Percentiles rank a stretch among this genome's conserved stretches.
Evolutionary conservation across 2,329 filamentous ascomycete genomes (phyloP).

Genomic region (Colletotrichum sp.): DNA sequence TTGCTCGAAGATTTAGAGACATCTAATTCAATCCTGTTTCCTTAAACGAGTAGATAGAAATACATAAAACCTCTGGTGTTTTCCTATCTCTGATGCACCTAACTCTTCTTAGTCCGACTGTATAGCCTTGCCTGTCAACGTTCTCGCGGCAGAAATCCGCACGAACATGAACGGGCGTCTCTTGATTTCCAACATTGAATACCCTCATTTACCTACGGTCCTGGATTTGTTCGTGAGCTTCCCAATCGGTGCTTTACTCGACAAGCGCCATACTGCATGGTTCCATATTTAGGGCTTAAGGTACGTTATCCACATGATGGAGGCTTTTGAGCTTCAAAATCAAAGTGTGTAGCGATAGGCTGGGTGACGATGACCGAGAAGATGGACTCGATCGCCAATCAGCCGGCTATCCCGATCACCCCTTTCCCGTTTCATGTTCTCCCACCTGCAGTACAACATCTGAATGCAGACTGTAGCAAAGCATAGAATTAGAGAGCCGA

Average conservation of each 20-base stretch:
- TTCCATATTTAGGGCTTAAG: background rate
- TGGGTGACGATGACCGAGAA: constrained; percentile 44
- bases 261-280: background rate
- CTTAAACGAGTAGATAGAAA: background rate
- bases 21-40: background rate
- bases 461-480: constrained; percentile 30
- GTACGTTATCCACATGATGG: background rate
- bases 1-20: background rate
- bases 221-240: background rate
- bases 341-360: constrained; percentile 41
- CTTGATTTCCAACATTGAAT: background rate
- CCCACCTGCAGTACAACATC: constrained; percentile 43
- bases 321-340: background rate
- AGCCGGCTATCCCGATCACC: constrained; percentile 42
- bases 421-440: constrained; percentile 41
- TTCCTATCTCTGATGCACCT: background rate
- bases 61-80: background rate
- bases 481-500: constrained; percentile 32
- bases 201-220: background rate
- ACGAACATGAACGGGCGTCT: background rate
- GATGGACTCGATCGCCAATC: constrained; percentile 28
- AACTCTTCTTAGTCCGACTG: fast-evolving
- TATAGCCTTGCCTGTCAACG: background rate
- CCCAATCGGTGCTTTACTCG: background rate
- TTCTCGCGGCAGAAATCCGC: background rate